Evolutionary conservation across 805 yeast species (phyloP).

Genomic region (Helenozyma rhizophorensis): DNA sequence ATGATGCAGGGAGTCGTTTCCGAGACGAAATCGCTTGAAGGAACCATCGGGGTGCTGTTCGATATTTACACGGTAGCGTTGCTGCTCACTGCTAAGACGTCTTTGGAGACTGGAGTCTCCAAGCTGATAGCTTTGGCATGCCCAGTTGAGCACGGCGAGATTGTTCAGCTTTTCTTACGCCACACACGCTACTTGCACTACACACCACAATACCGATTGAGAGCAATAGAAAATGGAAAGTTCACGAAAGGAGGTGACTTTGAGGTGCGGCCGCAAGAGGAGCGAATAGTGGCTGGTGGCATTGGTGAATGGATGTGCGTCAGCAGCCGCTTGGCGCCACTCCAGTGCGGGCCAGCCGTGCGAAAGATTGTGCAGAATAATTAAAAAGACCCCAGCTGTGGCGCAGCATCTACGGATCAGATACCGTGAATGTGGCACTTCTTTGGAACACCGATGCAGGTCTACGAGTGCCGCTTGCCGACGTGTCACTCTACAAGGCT

Average conservation of each 20-base stretch:
- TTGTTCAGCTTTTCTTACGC: slow-evolving; percentile 14
- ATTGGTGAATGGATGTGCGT: slow-evolving; percentile 16
- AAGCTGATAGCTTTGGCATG: slow-evolving; percentile 7
- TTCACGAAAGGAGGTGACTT: slow-evolving; percentile 2
- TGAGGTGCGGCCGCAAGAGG: slow-evolving; percentile 3
- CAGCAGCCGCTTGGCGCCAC: slow-evolving; percentile 7
- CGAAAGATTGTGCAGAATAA: too few relatives aligned
- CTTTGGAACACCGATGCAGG: too few relatives aligned
- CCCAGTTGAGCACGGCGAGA: slow-evolving; percentile 10
- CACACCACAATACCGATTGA: slow-evolving; percentile 11
- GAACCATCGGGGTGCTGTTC: slow-evolving; percentile 4
- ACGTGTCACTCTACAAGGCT: too few relatives aligned
- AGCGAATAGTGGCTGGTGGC: slow-evolving; percentile 7
- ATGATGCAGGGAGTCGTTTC: slow-evolving; percentile 7
- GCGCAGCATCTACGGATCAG: too few relatives aligned
- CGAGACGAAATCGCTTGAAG: slow-evolving; percentile 2
- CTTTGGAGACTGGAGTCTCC: slow-evolving; percentile 3
- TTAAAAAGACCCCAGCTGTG: too few relatives aligned
- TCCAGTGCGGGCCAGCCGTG: slow-evolving; percentile 7
- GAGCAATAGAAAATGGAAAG: slow-evolving; percentile 1
- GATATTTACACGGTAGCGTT: slow-evolving; percentile 2
- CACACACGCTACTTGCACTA: slow-evolving; percentile 9
- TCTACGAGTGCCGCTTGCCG: too few relatives aligned
- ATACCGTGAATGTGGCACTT: too few relatives aligned
- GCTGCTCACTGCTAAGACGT: slow-evolving; percentile 1